Evolutionary conservation across 2,329 filamentous ascomycete genomes (phyloP), one percentile per base, ranked within the genome.

Genomic region (Cadophora sp.): DNA sequence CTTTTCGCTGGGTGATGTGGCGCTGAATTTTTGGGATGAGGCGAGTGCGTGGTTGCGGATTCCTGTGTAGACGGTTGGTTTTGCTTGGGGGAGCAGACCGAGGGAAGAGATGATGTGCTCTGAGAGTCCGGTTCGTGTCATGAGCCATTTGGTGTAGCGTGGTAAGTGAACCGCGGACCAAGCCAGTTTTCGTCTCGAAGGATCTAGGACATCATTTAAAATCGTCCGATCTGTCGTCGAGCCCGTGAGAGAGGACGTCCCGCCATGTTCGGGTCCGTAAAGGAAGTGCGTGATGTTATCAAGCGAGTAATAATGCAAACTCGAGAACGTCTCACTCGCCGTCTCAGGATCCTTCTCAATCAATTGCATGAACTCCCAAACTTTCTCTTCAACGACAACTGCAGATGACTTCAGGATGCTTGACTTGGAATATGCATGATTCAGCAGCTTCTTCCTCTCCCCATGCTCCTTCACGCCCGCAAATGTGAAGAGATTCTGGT

Each of bases 401-500:
- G 77, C 76, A 1, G 75, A 68, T 0, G 73, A 71, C 26, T 77
- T 77, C 6, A 84, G 71, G 4, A 87, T 79, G 3, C 74, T 75
- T 0, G 80, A 81, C 66, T 87, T 88, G 0, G 85, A 83, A 66
- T 87, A 88, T 0, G 83, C 81, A 67, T 86, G 83, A 4, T 82
- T 80, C 29, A 87, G 66, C 0, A 86, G 68, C 71, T 86, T 87
- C 77, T 87, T 87, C 22, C 85, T 76, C 1, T 83, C 80, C 0
- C 79, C 79, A 73, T 87, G 85, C 1, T 80, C 77, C 34, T 79
- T 79, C 0, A 78, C 77, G 0, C 79, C 77, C 7, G 77, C 76
- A 68, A 87, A 86, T 0, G 83, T 85, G 73, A 87, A 87, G 1
- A 87, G 72, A 64, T 87, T 86, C 73, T 81, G 81, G 11, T 79